Conservation (phyloP, 1,139 yeast genomes). For the Zhuliangozyma blackwelliae region DNA sequence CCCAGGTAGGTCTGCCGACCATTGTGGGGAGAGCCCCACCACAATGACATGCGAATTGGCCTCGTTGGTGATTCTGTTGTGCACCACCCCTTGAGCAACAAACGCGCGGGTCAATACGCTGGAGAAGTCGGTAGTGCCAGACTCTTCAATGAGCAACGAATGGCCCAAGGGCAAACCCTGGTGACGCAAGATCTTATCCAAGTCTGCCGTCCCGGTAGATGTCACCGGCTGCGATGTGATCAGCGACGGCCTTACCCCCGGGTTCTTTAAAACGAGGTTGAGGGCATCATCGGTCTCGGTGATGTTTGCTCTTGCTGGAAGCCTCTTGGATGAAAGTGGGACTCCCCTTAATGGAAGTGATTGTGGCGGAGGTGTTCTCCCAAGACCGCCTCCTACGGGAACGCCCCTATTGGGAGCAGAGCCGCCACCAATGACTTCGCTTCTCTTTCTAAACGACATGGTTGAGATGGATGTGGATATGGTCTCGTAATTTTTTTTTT, state of each 20-base stretch:
- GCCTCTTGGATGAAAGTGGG: not conserved
- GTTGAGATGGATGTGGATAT: not conserved
- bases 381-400: slow-evolving; percentile 12
- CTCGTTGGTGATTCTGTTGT: slow-evolving; percentile 45
- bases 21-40: slow-evolving; percentile 54
- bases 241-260: slow-evolving; percentile 72
- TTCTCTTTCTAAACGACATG: slow-evolving; percentile 72
- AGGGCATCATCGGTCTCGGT: slow-evolving; percentile 3
- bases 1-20: slow-evolving; percentile 80
- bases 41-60: slow-evolving; percentile 58
- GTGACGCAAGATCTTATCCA: slow-evolving; percentile 74
- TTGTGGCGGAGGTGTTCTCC: slow-evolving; percentile 15
- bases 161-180: slow-evolving; percentile 83
- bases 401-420: slow-evolving; percentile 6
- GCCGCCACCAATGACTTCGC: slow-evolving; percentile 48
- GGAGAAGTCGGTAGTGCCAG: slow-evolving; percentile 85
- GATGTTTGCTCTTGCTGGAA: slow-evolving; percentile 3
- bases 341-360: not conserved
- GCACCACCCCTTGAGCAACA: slow-evolving; percentile 77
- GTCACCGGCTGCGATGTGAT: slow-evolving; percentile 70
- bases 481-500: too few species aligned
- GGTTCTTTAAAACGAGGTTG: slow-evolving; percentile 28
- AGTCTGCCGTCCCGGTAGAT: slow-evolving; percentile 72
- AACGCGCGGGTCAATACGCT: slow-evolving; percentile 68
- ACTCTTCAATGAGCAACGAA: slow-evolving; percentile 70